Base-by-base conservation (phyloP, 495 filamentous ascomycete genomes). In the Bacidia rubella region DNA sequence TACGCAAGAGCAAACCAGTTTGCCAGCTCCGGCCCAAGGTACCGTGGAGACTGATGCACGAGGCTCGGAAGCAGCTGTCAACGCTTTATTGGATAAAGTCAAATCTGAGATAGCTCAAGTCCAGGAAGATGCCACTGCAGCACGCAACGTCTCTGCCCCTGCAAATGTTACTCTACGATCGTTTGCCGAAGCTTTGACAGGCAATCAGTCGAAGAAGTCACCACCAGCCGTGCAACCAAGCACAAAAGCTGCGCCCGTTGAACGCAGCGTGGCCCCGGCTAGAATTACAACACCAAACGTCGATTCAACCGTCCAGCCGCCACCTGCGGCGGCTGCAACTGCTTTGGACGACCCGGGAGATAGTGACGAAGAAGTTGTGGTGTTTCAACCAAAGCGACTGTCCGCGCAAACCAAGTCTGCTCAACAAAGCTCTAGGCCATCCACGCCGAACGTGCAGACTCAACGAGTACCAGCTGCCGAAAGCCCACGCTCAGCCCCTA, bases 351-450 rank as follows among this genome's bases (percentile, higher is more conserved):
- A 60, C 11, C 54, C 48, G 32, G 54, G 52, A 49, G 60, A 52
- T 5, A 77, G 74, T 47, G 78, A 81, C 22, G 79, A 80, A 49
- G 78, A 82, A 56, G 74, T 77, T 45, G 65, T 81, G 5, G 73
- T 80, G 24, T 74, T 77, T 57, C 72, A 71, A 58, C 29, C 69
- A 59, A 60, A 70, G 65, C 50, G 70, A 62, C 29, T 61, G 57
- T 53, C 66, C 63, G 51, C 68, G 64, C 56, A 68, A 57, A 50
- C 65, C 54, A 57, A 70, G 59, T 47, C 62, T 26, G 43, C 62
- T 59, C 58, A 60, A 35, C 58, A 54, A 44, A 51, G 23, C 21
- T 58, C 56, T 21, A 50, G 56, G 22, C 56, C 56, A 38, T 50
- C 52, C 0, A 58, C 56, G 9, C 56, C 56, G 32, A 58, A 52